Evolutionary conservation across 2,329 filamentous ascomycete genomes (phyloP), one percentile per base, ranked within the genome.

Genomic region (Cladophialophora exuberans): DNA sequence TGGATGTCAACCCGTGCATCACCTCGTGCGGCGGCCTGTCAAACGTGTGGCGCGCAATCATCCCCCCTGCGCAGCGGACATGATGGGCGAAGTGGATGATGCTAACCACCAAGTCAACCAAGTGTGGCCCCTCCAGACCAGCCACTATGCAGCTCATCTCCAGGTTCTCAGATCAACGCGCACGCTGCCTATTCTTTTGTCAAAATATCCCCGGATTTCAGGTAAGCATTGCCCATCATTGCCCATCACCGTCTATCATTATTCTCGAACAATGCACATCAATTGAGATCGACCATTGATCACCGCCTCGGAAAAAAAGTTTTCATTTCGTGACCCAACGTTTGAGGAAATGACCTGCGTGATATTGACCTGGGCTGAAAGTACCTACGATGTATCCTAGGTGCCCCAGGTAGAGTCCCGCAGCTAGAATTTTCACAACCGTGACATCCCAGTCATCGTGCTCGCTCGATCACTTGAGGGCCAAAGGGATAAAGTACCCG

Each of bases 101-200:
- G 39, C 22, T n/a, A 42, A 22, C n/a, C n/a, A 13, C 22, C 22
- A n/a, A 42, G 39, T 42, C 39, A 25, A 25, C 39, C n/a, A 5
- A 42, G 39, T 42, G 46, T 26, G 35, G 15, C 20, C 31, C 45
- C 18, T 15, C 9, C 18, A 33, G 23, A 23, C 25, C 5, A 23
- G 26, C 35, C 46, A 26, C 33, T 41, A 56, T 56, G 54, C 54
- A 56, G 13, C 48, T 52, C 54, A 56, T 56, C 42, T 35, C 54
- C 33, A 48, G 54, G 54, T 52, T 52, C 54, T 56, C 25, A 56
- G 54, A 56, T 56, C 54, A 56, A 56, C 54, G 47, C 49, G 31
- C 36, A 20, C 33, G n/a, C 23, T 42, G 51, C 33, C 52, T 46
- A 20, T 35, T 20, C 20, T 23, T 42, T 26, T 31, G 10, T 31